Evolutionary conservation across 1,284 basidiomycete species (phyloP).

Genomic region (Pseudozyma thailandica): DNA sequence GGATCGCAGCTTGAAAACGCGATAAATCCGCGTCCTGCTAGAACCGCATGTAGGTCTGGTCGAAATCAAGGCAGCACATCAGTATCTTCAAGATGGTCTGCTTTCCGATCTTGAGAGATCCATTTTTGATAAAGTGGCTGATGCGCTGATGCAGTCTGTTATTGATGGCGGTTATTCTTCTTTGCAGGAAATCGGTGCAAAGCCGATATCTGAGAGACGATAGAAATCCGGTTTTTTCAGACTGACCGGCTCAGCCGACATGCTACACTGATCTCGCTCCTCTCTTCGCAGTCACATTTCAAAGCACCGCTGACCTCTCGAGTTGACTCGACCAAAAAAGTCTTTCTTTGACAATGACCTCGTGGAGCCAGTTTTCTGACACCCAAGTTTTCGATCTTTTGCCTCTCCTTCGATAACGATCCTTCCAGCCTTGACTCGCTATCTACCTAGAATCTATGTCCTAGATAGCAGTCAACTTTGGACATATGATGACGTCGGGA

Average conservation of each 20-base stretch:
- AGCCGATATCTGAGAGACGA: conserved; percentile 7
- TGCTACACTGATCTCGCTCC: no score
- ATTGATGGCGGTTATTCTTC: no score
- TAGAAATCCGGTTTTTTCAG: not conserved
- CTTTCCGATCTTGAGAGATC: not conserved
- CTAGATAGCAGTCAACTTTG: no score
- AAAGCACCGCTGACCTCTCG: no score
- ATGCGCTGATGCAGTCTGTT: not conserved
- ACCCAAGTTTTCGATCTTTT: conserved; percentile 10
- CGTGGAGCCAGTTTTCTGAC: not conserved
- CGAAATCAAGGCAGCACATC: not conserved
- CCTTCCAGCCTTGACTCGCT: no score
- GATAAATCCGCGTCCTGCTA: conserved; percentile 32
- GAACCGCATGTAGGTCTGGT: conserved; percentile 5
- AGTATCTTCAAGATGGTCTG: not conserved
- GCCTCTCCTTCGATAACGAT: not conserved
- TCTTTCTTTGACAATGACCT: not conserved
- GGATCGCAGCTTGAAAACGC: conserved; percentile 29
- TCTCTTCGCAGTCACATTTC: no score
- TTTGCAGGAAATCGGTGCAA: conserved; percentile 2
- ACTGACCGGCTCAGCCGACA: conserved; percentile 11
- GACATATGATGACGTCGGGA: no score
- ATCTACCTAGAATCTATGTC: not conserved
- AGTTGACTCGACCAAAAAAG: conserved; percentile 1
- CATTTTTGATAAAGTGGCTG: not conserved